phyloP scores from a whole-genome alignment of 345 rosid species.

The Eutrema japonicum region DNA sequence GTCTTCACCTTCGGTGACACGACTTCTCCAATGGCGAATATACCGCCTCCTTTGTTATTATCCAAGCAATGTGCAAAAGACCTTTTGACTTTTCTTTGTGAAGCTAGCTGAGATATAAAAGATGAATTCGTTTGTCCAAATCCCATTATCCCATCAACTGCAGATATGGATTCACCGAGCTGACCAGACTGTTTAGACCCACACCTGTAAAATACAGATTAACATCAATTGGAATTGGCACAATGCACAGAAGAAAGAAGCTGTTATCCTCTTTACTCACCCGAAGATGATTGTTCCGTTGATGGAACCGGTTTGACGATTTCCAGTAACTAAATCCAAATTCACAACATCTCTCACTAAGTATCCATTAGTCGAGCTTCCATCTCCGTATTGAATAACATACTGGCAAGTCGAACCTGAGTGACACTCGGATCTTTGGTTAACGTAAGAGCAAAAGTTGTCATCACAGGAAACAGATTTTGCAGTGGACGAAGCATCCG shows the following conservation, averaged over 20 bases:
- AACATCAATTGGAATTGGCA: not conserved
- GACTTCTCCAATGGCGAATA: conserved; percentile 84
- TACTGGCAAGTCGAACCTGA: conserved; percentile 60
- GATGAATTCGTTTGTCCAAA: conserved; percentile 92
- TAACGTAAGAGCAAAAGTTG: conserved; percentile 63
- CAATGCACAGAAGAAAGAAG: not conserved
- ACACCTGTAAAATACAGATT: conserved; percentile 52
- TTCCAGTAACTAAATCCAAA: conserved; percentile 64
- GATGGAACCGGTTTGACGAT: conserved; percentile 53
- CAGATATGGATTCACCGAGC: conserved; percentile 62
- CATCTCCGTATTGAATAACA: conserved; percentile 76
- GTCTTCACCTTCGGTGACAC: conserved; percentile 75
- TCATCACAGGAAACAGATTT: conserved; percentile 54
- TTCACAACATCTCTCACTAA: conserved; percentile 63
- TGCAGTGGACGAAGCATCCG: conserved; percentile 57
- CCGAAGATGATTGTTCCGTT: conserved; percentile 77
- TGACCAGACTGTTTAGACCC: conserved; percentile 84
- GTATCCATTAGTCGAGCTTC: conserved; percentile 74
- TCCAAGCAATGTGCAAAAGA: conserved; percentile 91
- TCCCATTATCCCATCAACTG: conserved; percentile 90
- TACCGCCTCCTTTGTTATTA: conserved; percentile 75
- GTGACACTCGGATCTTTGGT: conserved; percentile 62
- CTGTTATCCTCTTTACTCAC: conserved; percentile 46
- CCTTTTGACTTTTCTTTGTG: conserved; percentile 68
- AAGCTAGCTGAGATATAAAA: conserved; percentile 81